phyloP scores from a whole-genome alignment of 257 asterid genomes.

The Solanum tarijense region DNA sequence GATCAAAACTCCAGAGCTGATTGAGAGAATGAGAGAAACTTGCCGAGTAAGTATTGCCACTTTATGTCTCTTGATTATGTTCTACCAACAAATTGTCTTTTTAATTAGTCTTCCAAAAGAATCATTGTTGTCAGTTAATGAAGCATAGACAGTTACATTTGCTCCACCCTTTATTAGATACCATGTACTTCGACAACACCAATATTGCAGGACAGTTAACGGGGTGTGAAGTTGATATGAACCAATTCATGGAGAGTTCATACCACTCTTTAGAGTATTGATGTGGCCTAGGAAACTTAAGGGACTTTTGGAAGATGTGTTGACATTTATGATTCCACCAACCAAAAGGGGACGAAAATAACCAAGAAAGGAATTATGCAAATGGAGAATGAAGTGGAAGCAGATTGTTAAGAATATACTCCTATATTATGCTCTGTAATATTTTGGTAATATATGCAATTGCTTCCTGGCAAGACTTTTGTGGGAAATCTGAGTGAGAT shows the following conservation, averaged over 20 bases:
- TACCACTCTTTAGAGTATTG: background rate
- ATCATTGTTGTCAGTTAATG: background rate
- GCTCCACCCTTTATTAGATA: background rate
- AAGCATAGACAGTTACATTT: background rate
- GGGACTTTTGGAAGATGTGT: background rate
- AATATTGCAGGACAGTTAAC: background rate
- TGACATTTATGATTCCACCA: background rate
- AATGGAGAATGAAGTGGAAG: background rate
- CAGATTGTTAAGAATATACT: background rate
- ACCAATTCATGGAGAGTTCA: background rate
- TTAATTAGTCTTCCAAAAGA: background rate
- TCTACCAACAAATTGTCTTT: background rate
- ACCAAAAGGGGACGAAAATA: background rate
- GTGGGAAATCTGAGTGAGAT: background rate
- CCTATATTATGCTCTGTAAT: background rate
- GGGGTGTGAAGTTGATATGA: background rate
- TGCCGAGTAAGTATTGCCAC: constrained; percentile 59
- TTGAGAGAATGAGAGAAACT: constrained; percentile 84
- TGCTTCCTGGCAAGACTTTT: background rate
- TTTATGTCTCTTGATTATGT: background rate
- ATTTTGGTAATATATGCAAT: background rate
- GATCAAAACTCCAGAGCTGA: constrained; percentile 86
- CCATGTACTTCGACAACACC: background rate
- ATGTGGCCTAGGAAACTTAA: background rate
- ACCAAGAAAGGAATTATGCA: background rate